Evolutionary conservation across 2,329 filamentous ascomycete genomes (phyloP).

Genomic region (Ascosphaera acerosa): DNA sequence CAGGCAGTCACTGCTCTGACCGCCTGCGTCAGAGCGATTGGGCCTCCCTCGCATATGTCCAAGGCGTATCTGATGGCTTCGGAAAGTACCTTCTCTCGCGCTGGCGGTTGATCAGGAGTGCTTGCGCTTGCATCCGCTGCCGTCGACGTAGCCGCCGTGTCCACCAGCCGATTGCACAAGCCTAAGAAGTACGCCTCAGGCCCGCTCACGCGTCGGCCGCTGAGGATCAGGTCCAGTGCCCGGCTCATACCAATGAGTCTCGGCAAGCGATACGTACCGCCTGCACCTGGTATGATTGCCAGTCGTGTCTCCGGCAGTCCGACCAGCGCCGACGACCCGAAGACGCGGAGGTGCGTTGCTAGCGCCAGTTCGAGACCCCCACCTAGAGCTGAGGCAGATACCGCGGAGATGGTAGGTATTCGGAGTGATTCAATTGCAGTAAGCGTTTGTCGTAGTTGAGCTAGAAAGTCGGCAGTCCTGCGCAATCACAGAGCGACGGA

Average conservation of each 20-base stretch:
- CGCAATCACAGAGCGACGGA: slow-evolving; percentile 4
- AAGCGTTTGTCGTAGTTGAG: slow-evolving; percentile 51
- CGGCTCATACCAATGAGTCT: slow-evolving; percentile 52
- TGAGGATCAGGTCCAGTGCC: slow-evolving; percentile 76
- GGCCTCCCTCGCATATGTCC: slow-evolving; percentile 76
- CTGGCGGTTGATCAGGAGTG: slow-evolving; percentile 27
- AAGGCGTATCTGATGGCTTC: slow-evolving; percentile 55
- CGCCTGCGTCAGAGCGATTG: slow-evolving; percentile 55
- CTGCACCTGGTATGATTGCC: slow-evolving; percentile 83
- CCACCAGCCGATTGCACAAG: slow-evolving; percentile 69
- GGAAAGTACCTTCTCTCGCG: slow-evolving; percentile 41
- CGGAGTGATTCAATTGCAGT: slow-evolving; percentile 45
- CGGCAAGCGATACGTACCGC: slow-evolving; percentile 72
- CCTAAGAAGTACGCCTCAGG: slow-evolving; percentile 81
- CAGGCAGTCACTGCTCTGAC: slow-evolving; percentile 51
- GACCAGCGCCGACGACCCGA: slow-evolving; percentile 51
- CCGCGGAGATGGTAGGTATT: slow-evolving; percentile 71
- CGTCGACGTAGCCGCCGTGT: too few species aligned
- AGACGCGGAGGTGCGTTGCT: slow-evolving; percentile 67
- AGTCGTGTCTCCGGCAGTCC: slow-evolving; percentile 78
- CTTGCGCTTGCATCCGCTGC: too few species aligned
- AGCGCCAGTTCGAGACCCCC: slow-evolving; percentile 86
- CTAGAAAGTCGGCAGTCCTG: slow-evolving; percentile 59
- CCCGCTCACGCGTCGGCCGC: slow-evolving; percentile 59
- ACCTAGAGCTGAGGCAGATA: slow-evolving; percentile 67